Percentiles rank a stretch among this genome's conserved stretches.
phyloP scores from a whole-genome alignment of 306 rosid genomes.

The Alnus rubra region DNA sequence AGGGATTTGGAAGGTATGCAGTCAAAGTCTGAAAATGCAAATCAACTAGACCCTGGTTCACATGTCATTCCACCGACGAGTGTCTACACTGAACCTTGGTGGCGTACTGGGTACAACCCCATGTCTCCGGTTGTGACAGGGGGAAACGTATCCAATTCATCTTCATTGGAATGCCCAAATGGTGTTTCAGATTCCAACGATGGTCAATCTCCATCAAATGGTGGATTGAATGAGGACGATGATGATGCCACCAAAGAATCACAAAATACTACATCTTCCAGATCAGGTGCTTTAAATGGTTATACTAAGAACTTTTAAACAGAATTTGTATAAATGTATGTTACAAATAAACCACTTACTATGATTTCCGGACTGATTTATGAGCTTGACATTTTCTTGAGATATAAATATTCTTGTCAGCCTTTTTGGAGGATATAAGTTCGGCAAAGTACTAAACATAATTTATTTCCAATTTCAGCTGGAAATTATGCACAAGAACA shows the following conservation, averaged over 20 bases:
- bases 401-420: background rate
- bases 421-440: slow-evolving; percentile 4
- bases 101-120: slow-evolving; percentile 73
- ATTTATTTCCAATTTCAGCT: slow-evolving; percentile 18
- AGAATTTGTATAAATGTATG: background rate
- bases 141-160: slow-evolving; percentile 60
- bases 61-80: slow-evolving; percentile 49
- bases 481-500: slow-evolving; percentile 63
- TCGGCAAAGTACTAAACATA: slow-evolving; percentile 7
- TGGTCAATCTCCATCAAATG: slow-evolving; percentile 72
- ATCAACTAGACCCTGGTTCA: slow-evolving; percentile 51
- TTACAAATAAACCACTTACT: background rate
- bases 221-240: slow-evolving; percentile 68
- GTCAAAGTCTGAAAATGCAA: slow-evolving; percentile 64
- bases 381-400: background rate
- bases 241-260: slow-evolving; percentile 60
- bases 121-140: slow-evolving; percentile 46
- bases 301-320: slow-evolving; percentile 8
- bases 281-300: slow-evolving; percentile 55
- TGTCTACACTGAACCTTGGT: slow-evolving; percentile 86
- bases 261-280: slow-evolving; percentile 51
- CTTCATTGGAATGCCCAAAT: slow-evolving; percentile 72
- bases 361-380: background rate
- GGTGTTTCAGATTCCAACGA: slow-evolving; percentile 82
- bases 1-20: slow-evolving; percentile 67